Base-by-base conservation (phyloP, 495 filamentous ascomycete species). In the Penicillium lividum region DNA sequence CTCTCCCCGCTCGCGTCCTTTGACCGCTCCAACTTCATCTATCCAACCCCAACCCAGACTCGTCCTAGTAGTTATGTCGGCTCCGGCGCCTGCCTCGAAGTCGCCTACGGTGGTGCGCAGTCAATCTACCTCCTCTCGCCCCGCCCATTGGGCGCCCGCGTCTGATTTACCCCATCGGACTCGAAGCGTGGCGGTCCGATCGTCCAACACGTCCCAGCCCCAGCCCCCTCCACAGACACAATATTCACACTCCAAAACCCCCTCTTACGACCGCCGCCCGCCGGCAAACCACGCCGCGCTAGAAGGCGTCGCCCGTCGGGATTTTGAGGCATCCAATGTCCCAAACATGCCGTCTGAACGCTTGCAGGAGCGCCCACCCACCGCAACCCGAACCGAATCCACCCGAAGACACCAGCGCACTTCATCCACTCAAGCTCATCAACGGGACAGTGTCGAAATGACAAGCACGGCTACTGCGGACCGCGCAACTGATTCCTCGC, bases 361-460 rank as follows among this genome's bases (percentile, higher is more conserved):
- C 33, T 77, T 76, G 10, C 73, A 78, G 59, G 77, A 79, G 59
- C 73, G 74, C 57, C 68, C 76, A 47, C 71, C 79, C 10, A 75
- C 76, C 44, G 73, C 81, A 38, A 66, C 79, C 50, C 77, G 83
- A 42, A 68, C 82, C 56, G 83, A 86, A 11, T 79, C 81, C 7
- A 75, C 69, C 55, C 70, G 68, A 47, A 63, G 62, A 55, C 76
- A 80, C 40, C 74, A 76, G 28, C 76, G 78, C 51, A 76, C 71
- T 51, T 71, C 81, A 13, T 80, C 81, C 13, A 64, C 75, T 9
- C 69, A 77, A 34, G 68, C 71, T 33, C 75, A 77, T 53, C 71
- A 74, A 40, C 75, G 83, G 53, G 77, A 85, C 59, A 74, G 78
- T 33, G 73, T 77, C 62, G 84, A 90, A 44, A 85, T 84, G 78